phyloP scores from a whole-genome alignment of 345 rosid species.

The Psidium friedrichsthalianum region DNA sequence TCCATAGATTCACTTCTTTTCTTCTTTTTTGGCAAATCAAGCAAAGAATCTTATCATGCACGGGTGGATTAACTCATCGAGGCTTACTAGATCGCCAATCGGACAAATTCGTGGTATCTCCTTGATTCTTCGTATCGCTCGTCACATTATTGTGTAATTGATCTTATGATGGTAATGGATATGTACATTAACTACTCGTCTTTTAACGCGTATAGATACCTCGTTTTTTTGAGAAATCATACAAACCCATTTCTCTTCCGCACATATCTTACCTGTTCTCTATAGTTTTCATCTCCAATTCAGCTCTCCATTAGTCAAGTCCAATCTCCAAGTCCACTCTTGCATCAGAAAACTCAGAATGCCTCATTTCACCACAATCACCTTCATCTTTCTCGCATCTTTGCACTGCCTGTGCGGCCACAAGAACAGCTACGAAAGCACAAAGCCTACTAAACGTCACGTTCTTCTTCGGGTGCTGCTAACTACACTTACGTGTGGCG shows the following conservation, averaged over 20 bases:
- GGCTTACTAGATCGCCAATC: not conserved
- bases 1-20: not conserved
- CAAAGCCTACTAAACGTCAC: not conserved
- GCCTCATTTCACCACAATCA: not conserved
- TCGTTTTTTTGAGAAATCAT: not conserved
- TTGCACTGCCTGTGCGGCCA: not conserved
- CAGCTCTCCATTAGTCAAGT: not conserved
- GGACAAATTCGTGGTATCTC: not conserved
- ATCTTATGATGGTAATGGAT: not conserved
- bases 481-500: constrained; percentile 21
- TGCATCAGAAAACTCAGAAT: not conserved
- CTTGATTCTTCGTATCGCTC: not conserved
- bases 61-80: not conserved
- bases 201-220: not conserved
- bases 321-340: not conserved
- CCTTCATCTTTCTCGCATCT: not conserved
- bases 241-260: too few species aligned
- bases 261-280: too few species aligned
- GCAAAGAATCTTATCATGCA: too few species aligned
- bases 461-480: not conserved
- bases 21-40: not conserved
- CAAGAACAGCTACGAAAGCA: not conserved
- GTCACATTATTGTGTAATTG: not conserved
- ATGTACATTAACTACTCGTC: not conserved
- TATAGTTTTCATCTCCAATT: not conserved